phyloP scores from a whole-genome alignment of 148 eudicot species.

The Spergularia marina region DNA sequence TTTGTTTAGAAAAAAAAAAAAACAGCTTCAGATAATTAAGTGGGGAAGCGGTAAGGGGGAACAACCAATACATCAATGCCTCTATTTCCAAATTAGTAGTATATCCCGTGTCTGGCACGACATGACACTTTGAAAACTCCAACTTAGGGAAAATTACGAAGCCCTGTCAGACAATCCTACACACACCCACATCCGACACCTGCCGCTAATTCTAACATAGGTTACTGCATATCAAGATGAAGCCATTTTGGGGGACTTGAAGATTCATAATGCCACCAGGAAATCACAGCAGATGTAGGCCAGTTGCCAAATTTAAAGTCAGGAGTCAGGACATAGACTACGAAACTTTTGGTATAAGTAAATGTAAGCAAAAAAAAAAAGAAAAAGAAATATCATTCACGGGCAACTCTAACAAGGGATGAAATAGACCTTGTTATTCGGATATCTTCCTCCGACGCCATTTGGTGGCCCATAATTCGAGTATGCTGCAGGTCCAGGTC shows the following conservation, averaged over 20 bases:
- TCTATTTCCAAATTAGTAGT: too few relatives aligned
- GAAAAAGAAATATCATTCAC: background rate
- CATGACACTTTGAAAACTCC: too few relatives aligned
- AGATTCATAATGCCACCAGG: background rate
- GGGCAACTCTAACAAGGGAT: constrained; percentile 12
- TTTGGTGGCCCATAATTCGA: constrained; percentile 73
- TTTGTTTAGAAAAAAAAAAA: too few relatives aligned
- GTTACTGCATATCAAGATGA: background rate
- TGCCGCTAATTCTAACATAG: background rate
- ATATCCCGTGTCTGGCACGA: too few relatives aligned
- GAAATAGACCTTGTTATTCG: constrained; percentile 60
- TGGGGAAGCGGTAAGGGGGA: too few relatives aligned
- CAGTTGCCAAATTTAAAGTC: background rate
- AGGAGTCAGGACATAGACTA: background rate
- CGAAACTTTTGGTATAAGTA: background rate
- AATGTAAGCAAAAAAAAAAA: constrained; percentile 7
- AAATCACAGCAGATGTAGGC: background rate
- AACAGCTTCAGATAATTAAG: too few relatives aligned
- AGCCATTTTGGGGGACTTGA: background rate
- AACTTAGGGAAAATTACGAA: too few relatives aligned
- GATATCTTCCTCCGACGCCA: constrained; percentile 70
- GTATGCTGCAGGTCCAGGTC: constrained; percentile 48
- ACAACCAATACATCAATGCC: too few relatives aligned
- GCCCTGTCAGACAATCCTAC: too few relatives aligned
- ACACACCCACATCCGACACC: background rate